Conservation (phyloP, 1,139 yeast genomes). For the Kluyveromyces sp. region DNA sequence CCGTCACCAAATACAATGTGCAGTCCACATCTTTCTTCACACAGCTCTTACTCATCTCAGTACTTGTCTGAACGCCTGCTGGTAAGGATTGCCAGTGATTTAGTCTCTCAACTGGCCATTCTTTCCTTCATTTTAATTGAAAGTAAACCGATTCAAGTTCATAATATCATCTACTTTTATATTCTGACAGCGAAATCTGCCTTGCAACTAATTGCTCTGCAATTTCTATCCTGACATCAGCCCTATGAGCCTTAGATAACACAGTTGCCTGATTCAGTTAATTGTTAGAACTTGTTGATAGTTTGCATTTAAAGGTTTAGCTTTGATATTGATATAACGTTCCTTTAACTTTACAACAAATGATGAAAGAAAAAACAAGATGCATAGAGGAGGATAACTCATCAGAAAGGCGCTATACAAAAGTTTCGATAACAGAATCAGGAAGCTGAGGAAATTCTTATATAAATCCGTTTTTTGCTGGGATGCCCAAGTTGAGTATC, state of each 20-base stretch:
- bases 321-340: neutral
- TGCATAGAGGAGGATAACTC: neutral
- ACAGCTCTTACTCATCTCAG: slow-evolving; percentile 1
- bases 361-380: neutral
- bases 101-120: too few species aligned
- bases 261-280: neutral
- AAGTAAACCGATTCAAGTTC: too few species aligned
- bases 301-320: neutral
- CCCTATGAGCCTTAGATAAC: neutral
- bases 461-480: neutral
- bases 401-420: too few species aligned
- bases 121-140: too few species aligned
- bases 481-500: slow-evolving; percentile 47
- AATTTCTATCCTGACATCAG: neutral
- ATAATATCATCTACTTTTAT: too few species aligned
- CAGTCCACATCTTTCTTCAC: slow-evolving; percentile 42
- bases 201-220: too few species aligned
- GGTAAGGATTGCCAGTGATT: too few species aligned
- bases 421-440: neutral
- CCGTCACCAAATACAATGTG: slow-evolving; percentile 72
- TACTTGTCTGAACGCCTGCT: too few species aligned
- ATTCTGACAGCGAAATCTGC: too few species aligned
- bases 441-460: neutral
- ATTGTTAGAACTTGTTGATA: slow-evolving; percentile 1
- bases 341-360: too few species aligned